Evolutionary conservation across 202 grass and related monocot genomes (phyloP).

Genomic region (Digitaria exilis): DNA sequence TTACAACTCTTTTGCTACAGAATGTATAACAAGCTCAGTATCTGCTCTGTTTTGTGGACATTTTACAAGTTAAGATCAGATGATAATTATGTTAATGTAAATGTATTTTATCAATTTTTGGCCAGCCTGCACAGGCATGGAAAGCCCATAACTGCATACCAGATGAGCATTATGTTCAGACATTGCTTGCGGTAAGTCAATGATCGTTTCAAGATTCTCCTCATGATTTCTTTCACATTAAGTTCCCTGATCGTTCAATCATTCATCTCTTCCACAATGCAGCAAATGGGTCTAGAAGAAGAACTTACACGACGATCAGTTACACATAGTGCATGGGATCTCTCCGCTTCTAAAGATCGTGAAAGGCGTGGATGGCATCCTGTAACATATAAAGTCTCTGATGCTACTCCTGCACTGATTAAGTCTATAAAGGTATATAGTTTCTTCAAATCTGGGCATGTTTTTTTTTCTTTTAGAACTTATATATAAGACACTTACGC

Average conservation of each 20-base stretch:
- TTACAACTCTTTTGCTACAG: neutral
- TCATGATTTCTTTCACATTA: constrained; percentile 31
- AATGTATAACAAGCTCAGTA: neutral
- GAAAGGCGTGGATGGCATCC: constrained; percentile 96
- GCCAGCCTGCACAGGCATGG: constrained; percentile 68
- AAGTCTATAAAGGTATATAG: constrained; percentile 80
- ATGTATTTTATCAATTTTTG: constrained; percentile 8
- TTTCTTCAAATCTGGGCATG: constrained; percentile 10
- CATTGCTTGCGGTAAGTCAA: constrained; percentile 86
- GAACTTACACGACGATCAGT: constrained; percentile 86
- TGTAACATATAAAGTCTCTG: constrained; percentile 86
- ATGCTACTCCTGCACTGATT: constrained; percentile 74
- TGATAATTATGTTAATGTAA: constrained; percentile 4
- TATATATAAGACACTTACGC: neutral
- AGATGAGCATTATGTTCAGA: constrained; percentile 99
- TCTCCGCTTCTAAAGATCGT: constrained; percentile 89
- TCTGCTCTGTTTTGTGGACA: constrained; percentile 3
- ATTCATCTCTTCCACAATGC: constrained; percentile 37
- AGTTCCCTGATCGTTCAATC: constrained; percentile 20
- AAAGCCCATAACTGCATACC: constrained; percentile 99
- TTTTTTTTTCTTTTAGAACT: neutral
- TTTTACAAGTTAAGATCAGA: neutral
- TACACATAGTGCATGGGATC: constrained; percentile 89
- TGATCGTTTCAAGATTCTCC: constrained; percentile 17
- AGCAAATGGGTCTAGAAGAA: constrained; percentile 92